Evolutionary conservation across 2,329 filamentous ascomycete species (phyloP), one percentile per base, ranked within the genome.

Genomic region (Penicillium freii): DNA sequence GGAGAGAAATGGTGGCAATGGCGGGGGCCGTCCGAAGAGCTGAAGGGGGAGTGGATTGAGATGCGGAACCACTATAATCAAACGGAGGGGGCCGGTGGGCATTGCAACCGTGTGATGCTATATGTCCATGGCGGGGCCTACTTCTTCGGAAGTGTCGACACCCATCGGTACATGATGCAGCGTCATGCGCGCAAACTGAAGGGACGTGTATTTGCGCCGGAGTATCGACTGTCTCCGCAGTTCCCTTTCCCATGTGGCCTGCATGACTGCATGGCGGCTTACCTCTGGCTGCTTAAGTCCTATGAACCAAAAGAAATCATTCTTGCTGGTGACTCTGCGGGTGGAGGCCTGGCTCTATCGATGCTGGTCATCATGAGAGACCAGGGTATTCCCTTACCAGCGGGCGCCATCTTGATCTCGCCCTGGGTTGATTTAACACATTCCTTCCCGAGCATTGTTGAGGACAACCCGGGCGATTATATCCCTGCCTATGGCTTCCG

Each of bases 161-260:
- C 96, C 74, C 94, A 97, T 78, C 87, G 94, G n/a, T 97, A 97
- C 76, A 93, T 97, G 80, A 87, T 99, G 82, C 94, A 99, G 75
- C 84, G 93, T 48, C 92, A 97, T 81, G 94, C 94, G 29, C 84
- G 94, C 53, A 97, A 97, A 77, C 82, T 99, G 59, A 92, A 94
- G 74, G 93, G 92, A 19, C 84, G 92, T 54, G 89, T 97, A 8
- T 86, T 97, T 73, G 92, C 93, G 25, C 89, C 93, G 5, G 81
- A 86, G 60, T 99, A 97, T 74, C 86, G 94, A 40, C 81, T 99
- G 31, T 85, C 94, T 6, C 94, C 93, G 2, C 92, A 97, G 71
- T 99, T 93, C 59, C 94, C 94, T 0, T 99, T 99, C 63, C 94
- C 94, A 0, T 97, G 94, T 69, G 92, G 90, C 29, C 76, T 99